Conservation (phyloP, 2,329 filamentous ascomycete species). For the Phialemoniopsis sp. region DNA sequence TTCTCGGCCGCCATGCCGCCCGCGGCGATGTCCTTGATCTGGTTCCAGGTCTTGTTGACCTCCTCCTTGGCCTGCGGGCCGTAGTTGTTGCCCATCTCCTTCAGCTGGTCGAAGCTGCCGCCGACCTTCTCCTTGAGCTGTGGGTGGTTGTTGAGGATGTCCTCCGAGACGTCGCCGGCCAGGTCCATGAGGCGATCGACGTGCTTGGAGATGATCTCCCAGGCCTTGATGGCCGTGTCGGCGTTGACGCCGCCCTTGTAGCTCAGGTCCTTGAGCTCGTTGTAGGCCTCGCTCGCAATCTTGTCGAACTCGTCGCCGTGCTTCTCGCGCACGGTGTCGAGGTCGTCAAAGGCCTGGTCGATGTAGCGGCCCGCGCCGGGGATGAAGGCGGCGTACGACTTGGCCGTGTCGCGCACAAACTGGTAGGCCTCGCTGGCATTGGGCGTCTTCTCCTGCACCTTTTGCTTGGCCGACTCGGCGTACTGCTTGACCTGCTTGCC, state of each 20-base stretch:
- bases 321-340: constrained; percentile 63
- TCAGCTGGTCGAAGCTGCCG: constrained; percentile 62
- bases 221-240: constrained; percentile 57
- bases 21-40: constrained; percentile 61
- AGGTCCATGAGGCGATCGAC: constrained; percentile 56
- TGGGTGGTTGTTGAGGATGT: constrained; percentile 71
- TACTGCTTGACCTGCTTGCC: constrained; percentile 52
- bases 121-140: constrained; percentile 69
- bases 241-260: constrained; percentile 53
- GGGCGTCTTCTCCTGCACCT: constrained; percentile 58
- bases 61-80: constrained; percentile 76
- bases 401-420: constrained; percentile 29
- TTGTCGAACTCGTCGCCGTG: constrained; percentile 67
- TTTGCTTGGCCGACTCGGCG: constrained; percentile 54
- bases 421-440: constrained; percentile 62
- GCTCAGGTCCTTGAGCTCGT: constrained; percentile 58
- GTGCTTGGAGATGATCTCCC: constrained; percentile 59
- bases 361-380: constrained; percentile 67
- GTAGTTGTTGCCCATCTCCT: constrained; percentile 64
- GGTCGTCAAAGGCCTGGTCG: constrained; percentile 65
- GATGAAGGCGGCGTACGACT: constrained; percentile 67
- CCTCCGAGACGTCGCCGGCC: constrained; percentile 55
- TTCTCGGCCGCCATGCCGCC: constrained; percentile 52
- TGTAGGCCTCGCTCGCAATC: constrained; percentile 64
- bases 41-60: constrained; percentile 65